Evolutionary conservation across 495 filamentous ascomycete genomes (phyloP).

Genomic region (Penicillium flavigenum): DNA sequence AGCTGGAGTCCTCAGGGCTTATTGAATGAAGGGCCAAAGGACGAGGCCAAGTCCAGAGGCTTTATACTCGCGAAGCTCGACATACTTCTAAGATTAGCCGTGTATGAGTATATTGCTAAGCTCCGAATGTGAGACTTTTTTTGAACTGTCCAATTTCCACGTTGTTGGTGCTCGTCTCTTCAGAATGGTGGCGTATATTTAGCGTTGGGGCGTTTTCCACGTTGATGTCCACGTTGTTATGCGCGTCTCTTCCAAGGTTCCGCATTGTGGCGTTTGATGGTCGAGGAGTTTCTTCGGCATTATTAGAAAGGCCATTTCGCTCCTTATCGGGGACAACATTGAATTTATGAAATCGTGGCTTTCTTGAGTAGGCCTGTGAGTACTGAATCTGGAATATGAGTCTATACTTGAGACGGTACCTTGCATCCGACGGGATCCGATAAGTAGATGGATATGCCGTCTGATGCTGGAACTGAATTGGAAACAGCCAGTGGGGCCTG

Average conservation of each 20-base stretch:
- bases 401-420: neutral
- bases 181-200: neutral
- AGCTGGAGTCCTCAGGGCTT: neutral
- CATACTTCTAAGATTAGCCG: neutral
- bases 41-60: neutral
- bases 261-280: too few relatives aligned
- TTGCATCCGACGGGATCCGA: neutral
- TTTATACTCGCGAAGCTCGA: neutral
- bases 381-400: neutral
- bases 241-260: neutral
- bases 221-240: neutral
- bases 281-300: neutral
- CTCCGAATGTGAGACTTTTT: neutral
- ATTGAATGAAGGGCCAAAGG: neutral
- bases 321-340: neutral
- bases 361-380: neutral
- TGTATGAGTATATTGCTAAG: neutral
- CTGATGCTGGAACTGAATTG: neutral
- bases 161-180: neutral
- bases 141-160: neutral
- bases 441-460: neutral
- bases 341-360: neutral
- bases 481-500: neutral
- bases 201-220: too few relatives aligned
- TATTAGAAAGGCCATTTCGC: neutral